Evolutionary conservation across 2,329 filamentous ascomycete genomes (phyloP), one percentile per base, ranked within the genome.

Genomic region (Exutisphaerella laricina): DNA sequence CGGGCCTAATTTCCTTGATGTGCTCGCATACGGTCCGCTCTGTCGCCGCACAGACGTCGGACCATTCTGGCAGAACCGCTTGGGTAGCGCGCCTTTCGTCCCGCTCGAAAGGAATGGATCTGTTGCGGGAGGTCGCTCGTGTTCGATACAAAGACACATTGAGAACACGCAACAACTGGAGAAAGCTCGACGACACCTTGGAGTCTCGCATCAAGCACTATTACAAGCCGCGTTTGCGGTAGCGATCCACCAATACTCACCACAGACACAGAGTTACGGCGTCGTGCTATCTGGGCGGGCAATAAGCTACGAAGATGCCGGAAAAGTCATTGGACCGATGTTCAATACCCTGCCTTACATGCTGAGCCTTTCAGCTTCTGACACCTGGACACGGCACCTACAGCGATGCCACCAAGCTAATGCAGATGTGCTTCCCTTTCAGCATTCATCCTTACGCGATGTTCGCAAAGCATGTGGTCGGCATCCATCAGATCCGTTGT

Each of bases 271-370:
- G 1, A 77, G 78, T 0, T 70, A 89, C 10, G 90, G 90, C 1
- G 68, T 94, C 14, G 75, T 96, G 9, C 75, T 86, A 0, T 92
- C 88, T 5, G 90, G 89, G 1, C 76, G 89, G 46, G 77, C 80
- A 0, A 76, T 94, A 4, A 77, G 85, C 31, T 66, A 88, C 9
- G 73, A 82, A 5, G 71, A 71, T 2, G 75, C 81, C 2, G 83
- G 88, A 34, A 59, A 71, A 16, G 77, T 85, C 1, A 75, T 92
- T 30, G 90, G 89, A 0, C 89, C 90, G 0, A 67, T 96, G 14
- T 94, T 96, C 73, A 96, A 96, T 59, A 95, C 88, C 0, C 69
- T 96, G 1, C 88, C 89, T 0, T 88, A 84, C 59, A 73, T 77
- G 41, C 65, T 80, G 23, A 58, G 67, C 4, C 51, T 75, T 10